Evolutionary conservation across 768 basidiomycete species (phyloP), one percentile per base, ranked within the genome.

Genomic region (Russula dissimulans): DNA sequence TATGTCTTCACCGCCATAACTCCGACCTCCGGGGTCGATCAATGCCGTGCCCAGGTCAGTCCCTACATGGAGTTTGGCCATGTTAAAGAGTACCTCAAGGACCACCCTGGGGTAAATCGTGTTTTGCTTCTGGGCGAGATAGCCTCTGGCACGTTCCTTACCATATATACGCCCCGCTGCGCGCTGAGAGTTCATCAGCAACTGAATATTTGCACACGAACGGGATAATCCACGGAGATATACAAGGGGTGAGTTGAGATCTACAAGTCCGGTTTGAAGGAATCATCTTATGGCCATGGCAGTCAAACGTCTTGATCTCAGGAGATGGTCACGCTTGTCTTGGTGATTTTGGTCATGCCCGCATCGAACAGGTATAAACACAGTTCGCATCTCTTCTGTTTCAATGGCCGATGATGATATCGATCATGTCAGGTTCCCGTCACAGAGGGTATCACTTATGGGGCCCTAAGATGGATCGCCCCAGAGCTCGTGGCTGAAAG

Each of bases 11-110:
- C 9, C 38, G 22, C 8, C 22, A 26, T 26, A 26, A 1, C 22
- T 26, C 22, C 22, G 22, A 9, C 11, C 41, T 18, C 14, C 18
- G 1, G 7, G 32, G 15, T 61, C 31, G 42, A 45, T 59, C 29
- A 5, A 58, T 26, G 3, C 31, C 45, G 32, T 38, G 22, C 47
- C 41, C 43, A 63, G 56, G 62, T 53, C 34, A 57, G 56, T 22
- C 59, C 62, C 42, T 51, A 49, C 32, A 57, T 66, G 55, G 53
- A 55, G 34, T 56, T 56, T 7, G 56, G 57, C n/a, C 44, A 62
- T 18, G n/a, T 60, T 18, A 55, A 38, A 39, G 34, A 11, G 17
- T 57, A 62, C 45, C 61, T 62, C 41, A 44, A 48, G 15, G 9
- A 11, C 12, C 5, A 48, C 29, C 56, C 56, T 4, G 61, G 48